These are phyloP conservation scores for Malbranchea zuffiana DNA, from an alignment of 2,329 filamentous ascomycete species.

Conservation along the genomic window DNA sequence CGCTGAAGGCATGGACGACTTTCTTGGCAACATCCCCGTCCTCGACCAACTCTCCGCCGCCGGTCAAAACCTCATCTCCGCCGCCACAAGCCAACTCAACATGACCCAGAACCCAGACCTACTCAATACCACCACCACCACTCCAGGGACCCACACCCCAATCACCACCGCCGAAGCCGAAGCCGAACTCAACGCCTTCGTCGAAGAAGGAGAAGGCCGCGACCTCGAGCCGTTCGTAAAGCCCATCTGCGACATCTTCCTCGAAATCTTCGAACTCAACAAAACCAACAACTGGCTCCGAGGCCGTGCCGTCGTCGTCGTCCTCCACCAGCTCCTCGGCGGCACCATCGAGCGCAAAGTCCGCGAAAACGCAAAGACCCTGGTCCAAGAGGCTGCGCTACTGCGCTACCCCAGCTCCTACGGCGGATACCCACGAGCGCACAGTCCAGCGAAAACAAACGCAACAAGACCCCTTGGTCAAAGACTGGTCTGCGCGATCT, in stretches of 20 bases:
- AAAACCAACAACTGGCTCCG: conserved; percentile 95
- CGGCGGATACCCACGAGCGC: no score
- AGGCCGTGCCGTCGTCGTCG: conserved; percentile 87
- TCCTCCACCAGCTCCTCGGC: conserved; percentile 87
- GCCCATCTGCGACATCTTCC: conserved; percentile 93
- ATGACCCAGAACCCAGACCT: conserved; percentile 18
- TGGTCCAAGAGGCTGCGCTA: conserved; percentile 68
- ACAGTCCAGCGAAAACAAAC: no score
- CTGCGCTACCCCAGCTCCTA: no score
- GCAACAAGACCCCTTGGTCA: no score
- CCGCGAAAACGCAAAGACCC: conserved; percentile 63
- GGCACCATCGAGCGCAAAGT: conserved; percentile 95
- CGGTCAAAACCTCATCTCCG: conserved; percentile 65
- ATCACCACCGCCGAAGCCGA: conserved; percentile 40
- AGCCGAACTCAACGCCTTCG: conserved; percentile 79
- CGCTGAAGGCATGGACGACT: conserved; percentile 95
- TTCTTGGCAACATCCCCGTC: conserved; percentile 88
- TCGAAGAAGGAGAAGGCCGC: conserved; percentile 82
- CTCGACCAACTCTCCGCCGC: conserved; percentile 88
- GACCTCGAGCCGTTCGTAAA: conserved; percentile 94
- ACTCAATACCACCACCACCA: conserved; percentile 29
- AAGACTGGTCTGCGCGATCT: no score
- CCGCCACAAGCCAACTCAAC: conserved; percentile 42
- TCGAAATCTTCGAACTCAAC: conserved; percentile 91
- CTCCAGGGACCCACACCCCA: conserved; percentile 34